Conservation (phyloP, 106 monocot genomes). For the Platanthera guangdongensis region DNA sequence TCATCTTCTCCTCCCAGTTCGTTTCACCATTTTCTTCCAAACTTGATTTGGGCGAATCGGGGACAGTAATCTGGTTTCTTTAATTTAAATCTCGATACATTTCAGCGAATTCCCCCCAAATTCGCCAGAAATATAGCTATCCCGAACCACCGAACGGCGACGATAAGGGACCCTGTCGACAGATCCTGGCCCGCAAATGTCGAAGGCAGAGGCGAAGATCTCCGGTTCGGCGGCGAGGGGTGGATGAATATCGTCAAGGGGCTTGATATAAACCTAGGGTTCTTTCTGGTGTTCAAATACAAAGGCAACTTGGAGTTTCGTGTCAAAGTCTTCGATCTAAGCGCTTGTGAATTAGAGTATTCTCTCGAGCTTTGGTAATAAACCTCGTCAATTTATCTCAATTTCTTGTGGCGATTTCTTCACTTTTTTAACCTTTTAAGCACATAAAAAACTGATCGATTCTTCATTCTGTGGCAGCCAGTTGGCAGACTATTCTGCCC, state of each 20-base stretch:
- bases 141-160: not conserved
- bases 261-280: conserved; percentile 6
- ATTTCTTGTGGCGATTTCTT: not conserved
- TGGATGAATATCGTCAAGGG: conserved; percentile 1
- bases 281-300: conserved; percentile 3
- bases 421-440: not conserved
- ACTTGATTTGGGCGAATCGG: not conserved
- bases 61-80: not conserved
- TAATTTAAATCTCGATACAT: not conserved
- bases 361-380: conserved; percentile 4
- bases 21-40: not conserved
- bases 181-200: conserved; percentile 1
- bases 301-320: conserved; percentile 3
- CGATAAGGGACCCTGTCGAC: conserved; percentile 3
- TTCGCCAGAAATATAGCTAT: not conserved
- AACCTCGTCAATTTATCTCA: not conserved
- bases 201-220: not conserved
- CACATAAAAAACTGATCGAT: not conserved
- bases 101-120: conserved; percentile 2
- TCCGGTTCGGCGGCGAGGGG: not conserved
- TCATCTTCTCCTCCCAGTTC: not conserved
- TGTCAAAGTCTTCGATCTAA: conserved; percentile 12
- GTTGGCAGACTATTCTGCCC: not conserved
- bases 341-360: conserved; percentile 9
- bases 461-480: not conserved